Base-by-base conservation (phyloP, 352 stramenopile species). In the Phytopythium oedochilum region DNA sequence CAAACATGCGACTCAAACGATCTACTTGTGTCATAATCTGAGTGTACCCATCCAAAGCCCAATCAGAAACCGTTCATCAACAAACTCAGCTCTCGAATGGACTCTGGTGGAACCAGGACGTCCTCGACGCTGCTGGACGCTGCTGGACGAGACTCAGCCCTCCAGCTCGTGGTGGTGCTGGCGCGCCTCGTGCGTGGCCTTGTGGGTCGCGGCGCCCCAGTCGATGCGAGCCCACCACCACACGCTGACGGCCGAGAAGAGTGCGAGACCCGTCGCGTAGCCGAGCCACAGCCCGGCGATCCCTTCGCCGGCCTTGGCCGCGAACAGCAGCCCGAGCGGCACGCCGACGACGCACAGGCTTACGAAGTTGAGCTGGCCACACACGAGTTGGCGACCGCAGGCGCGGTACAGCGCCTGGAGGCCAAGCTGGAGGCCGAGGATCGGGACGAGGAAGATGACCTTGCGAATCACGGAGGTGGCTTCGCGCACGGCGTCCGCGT, bases 281-380 rank as follows among this genome's bases (percentile, higher is more conserved):
- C 65, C 69, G 26, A 67, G 40, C 66, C 69, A 78, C 2, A 78
- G 53, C 18, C 69, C 69, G 1, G 70, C 25, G 35, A 78, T 47
- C 20, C 66, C 69, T 18, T 36, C 32, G 23, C 61, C 25, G 7
- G 59, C 23, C 0, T 45, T 15, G 25, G 70, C 31, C 0, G 67
- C 67, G 36, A 80, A 66, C 28, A 29, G 10, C 0, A 57, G 23
- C 8, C 70, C 67, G 12, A 77, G 36, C 5, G 52, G 42, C 4
- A 62, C 40, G 5, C 67, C 67, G 18, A 61, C 40, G 6, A 64
- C 38, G 42, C 75, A 63, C 18, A 57, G 22, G 32, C 51, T 62
- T 0, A 58, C 40, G 22, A 73, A 63, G 44, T 68, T 70, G 44
- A 73, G 52, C 55, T 61, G 54, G 14, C 61, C 57, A 20, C 56